These are phyloP conservation scores for Chlorencoelia australis DNA, from an alignment of 2,329 filamentous ascomycete genomes.

Conservation along the genomic window DNA sequence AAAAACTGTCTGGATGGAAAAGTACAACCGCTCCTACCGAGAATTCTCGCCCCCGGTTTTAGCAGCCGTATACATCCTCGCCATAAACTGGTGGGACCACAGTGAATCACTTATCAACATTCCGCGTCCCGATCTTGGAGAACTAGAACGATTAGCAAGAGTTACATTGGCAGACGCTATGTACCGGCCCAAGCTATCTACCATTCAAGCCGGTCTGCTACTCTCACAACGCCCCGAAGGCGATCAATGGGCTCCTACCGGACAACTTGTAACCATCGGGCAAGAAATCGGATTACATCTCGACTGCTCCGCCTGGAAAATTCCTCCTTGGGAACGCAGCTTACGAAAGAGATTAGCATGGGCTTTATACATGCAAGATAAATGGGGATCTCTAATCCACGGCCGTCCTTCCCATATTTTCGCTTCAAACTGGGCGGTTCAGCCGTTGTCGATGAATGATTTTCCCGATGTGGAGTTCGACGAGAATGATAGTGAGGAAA, in stretches of 20 bases:
- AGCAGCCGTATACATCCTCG: conserved; percentile 73
- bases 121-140: conserved; percentile 60
- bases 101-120: conserved; percentile 54
- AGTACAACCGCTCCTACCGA: conserved; percentile 61
- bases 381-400: conserved; percentile 79
- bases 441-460: conserved; percentile 52
- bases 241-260: conserved; percentile 75
- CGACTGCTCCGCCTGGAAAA: conserved; percentile 79
- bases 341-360: conserved; percentile 78
- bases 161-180: conserved; percentile 66
- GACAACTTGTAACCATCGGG: conserved; percentile 74
- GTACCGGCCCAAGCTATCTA: conserved; percentile 72
- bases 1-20: conserved; percentile 69
- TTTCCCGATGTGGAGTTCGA: conserved; percentile 65
- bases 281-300: conserved; percentile 85
- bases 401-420: conserved; percentile 73
- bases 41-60: conserved; percentile 69
- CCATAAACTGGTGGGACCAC: conserved; percentile 80
- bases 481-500: conserved; percentile 49
- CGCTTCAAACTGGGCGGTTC: conserved; percentile 66
- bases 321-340: conserved; percentile 78
- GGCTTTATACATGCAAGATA: conserved; percentile 92
- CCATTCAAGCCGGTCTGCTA: conserved; percentile 66
- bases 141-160: conserved; percentile 64
- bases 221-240: conserved; percentile 66